These are phyloP conservation scores for Lipomyces lipofer DNA, from an alignment of 805 yeast species.

Conservation along the genomic window DNA sequence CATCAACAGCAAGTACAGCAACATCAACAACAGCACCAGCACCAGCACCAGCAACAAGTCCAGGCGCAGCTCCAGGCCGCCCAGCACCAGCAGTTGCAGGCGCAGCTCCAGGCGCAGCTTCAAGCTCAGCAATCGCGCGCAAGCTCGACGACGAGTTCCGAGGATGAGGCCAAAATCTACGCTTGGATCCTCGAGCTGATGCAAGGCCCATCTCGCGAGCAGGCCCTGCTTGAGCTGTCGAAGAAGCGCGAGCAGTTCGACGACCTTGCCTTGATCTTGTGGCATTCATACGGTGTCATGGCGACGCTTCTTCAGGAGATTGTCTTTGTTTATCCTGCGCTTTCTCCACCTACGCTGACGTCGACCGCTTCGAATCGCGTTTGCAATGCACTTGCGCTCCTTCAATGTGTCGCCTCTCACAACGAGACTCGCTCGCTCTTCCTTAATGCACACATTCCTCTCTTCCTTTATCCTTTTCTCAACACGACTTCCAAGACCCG, in stretches of 20 bases:
- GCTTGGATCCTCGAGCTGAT: conserved; percentile 89
- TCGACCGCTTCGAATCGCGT: conserved; percentile 90
- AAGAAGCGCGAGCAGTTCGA: conserved; percentile 93
- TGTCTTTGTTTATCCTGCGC: conserved; percentile 81
- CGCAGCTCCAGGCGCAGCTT: conserved; percentile 19
- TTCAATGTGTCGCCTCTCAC: conserved; percentile 97
- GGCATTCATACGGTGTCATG: conserved; percentile 98
- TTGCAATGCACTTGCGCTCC: conserved; percentile 89
- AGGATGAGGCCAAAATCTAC: conserved; percentile 46
- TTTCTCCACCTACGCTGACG: conserved; percentile 82
- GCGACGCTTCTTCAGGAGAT: conserved; percentile 87
- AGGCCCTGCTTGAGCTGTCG: conserved; percentile 88
- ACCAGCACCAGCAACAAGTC: conserved; percentile 20
- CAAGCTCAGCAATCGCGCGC: conserved; percentile 12
- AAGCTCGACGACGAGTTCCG: conserved; percentile 3
- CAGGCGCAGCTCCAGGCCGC: conserved; percentile 18
- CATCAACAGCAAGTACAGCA: too few relatives aligned
- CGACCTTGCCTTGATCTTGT: conserved; percentile 85
- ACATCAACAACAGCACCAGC: conserved; percentile 1
- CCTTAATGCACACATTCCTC: conserved; percentile 85
- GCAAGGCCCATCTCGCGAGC: conserved; percentile 87
- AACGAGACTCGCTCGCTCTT: conserved; percentile 84
- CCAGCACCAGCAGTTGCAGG: conserved; percentile 27
- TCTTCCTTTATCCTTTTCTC: conserved; percentile 89
- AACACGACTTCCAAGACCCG: conserved; percentile 89